phyloP scores from a whole-genome alignment of 2,329 filamentous ascomycete species.

The Venturia pyrina region DNA sequence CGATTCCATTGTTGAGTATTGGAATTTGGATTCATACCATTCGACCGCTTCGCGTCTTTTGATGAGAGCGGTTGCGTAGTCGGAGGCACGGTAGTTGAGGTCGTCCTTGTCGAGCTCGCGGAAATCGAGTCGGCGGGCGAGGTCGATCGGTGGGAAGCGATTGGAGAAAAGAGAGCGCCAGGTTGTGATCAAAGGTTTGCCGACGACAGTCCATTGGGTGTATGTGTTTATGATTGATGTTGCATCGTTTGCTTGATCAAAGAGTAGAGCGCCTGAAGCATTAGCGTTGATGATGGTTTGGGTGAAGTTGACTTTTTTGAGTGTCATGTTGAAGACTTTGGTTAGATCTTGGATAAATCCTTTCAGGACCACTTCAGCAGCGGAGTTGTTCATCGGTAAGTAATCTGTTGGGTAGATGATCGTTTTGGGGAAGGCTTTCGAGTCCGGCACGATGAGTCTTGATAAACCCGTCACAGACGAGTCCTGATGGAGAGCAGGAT shows the following conservation, averaged over 20 bases:
- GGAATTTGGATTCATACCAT: conserved; percentile 40
- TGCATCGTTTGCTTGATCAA: conserved; percentile 38
- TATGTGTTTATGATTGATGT: conserved; percentile 22
- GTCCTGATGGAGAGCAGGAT: conserved; percentile 30
- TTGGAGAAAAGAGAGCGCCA: conserved; percentile 36
- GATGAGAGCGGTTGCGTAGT: background rate
- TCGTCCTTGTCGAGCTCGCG: background rate
- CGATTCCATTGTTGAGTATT: conserved; percentile 30
- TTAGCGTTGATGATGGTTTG: conserved; percentile 1
- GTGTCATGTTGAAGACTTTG: conserved; percentile 1
- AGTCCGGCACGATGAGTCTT: conserved; percentile 20
- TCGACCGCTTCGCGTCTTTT: conserved; percentile 26
- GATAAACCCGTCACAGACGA: background rate
- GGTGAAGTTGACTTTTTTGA: conserved; percentile 8
- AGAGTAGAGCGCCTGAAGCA: conserved; percentile 19
- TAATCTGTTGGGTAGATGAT: conserved; percentile 34
- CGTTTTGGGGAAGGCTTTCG: conserved; percentile 27
- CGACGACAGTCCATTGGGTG: conserved; percentile 39
- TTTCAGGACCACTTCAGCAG: conserved; percentile 29
- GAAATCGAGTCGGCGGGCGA: conserved; percentile 37
- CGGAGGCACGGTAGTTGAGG: conserved; percentile 28
- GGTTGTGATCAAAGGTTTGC: conserved; percentile 38
- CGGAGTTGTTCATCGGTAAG: conserved; percentile 27
- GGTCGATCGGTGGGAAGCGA: conserved; percentile 39
- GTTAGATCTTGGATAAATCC: conserved; percentile 28